phyloP scores from a whole-genome alignment of 2,329 filamentous ascomycete species.

The Zasmidium angulare region DNA sequence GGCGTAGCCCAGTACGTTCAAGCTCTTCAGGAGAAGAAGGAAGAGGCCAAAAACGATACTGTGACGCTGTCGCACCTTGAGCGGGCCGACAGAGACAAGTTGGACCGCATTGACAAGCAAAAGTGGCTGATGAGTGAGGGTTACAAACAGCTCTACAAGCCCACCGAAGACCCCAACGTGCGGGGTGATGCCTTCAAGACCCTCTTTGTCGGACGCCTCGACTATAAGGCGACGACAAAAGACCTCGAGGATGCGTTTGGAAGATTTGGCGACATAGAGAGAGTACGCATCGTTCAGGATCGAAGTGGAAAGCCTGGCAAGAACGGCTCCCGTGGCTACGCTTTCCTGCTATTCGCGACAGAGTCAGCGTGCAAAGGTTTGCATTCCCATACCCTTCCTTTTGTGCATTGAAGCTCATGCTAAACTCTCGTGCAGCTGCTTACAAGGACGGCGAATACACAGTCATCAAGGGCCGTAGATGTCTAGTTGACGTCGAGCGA shows the following conservation, averaged over 20 bases:
- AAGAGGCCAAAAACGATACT: slow-evolving; percentile 39
- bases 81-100: slow-evolving; percentile 76
- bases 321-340: slow-evolving; percentile 66
- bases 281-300: slow-evolving; percentile 71
- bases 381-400: neutral
- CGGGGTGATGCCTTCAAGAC: slow-evolving; percentile 94
- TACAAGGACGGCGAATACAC: slow-evolving; percentile 83
- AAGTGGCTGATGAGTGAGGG: slow-evolving; percentile 65
- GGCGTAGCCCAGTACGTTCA: slow-evolving; percentile 75
- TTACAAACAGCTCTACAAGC: slow-evolving; percentile 69
- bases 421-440: slow-evolving; percentile 68
- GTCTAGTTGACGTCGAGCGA: slow-evolving; percentile 94
- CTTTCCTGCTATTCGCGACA: slow-evolving; percentile 93
- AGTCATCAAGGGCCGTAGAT: slow-evolving; percentile 85
- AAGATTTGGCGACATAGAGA: slow-evolving; percentile 89
- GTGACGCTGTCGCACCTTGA: slow-evolving; percentile 94
- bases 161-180: slow-evolving; percentile 80
- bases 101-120: slow-evolving; percentile 71
- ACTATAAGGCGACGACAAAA: slow-evolving; percentile 83
- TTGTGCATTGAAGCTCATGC: slow-evolving; percentile 35
- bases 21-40: slow-evolving; percentile 76
- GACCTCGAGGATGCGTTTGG: slow-evolving; percentile 93
- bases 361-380: slow-evolving; percentile 99
- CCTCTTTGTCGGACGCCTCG: slow-evolving; percentile 84
- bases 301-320: slow-evolving; percentile 74